Conservation (phyloP, 2,329 filamentous ascomycete species). For the Trichoderma sp. region DNA sequence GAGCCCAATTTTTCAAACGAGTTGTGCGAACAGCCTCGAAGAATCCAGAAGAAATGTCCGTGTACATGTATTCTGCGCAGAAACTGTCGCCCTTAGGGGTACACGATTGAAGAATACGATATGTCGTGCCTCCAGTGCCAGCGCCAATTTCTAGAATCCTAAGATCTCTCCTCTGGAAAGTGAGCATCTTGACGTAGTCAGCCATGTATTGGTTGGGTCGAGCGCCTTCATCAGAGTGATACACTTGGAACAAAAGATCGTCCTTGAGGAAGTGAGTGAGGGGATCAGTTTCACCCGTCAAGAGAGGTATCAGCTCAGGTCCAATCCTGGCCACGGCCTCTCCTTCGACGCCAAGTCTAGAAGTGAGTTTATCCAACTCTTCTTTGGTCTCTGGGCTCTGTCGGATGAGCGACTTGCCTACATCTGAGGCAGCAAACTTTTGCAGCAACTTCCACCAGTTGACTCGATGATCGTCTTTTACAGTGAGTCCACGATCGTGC, state of each 20-base stretch:
- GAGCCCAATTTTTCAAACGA: slow-evolving; percentile 27
- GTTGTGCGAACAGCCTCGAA: slow-evolving; percentile 35
- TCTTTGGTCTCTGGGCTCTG: background rate
- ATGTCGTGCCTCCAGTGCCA: slow-evolving; percentile 38
- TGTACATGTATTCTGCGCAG: slow-evolving; percentile 36
- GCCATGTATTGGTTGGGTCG: slow-evolving; percentile 9
- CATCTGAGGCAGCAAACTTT: background rate
- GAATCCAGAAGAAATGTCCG: slow-evolving; percentile 43
- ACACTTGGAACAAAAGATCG: background rate
- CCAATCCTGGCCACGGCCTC: slow-evolving; percentile 6
- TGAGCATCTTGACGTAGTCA: slow-evolving; percentile 18
- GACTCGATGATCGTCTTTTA: slow-evolving; percentile 2
- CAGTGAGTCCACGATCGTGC: background rate
- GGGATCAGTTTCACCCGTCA: background rate
- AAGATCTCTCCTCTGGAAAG: slow-evolving; percentile 32
- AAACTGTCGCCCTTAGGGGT: background rate
- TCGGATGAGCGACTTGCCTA: background rate
- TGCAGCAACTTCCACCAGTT: slow-evolving; percentile 3
- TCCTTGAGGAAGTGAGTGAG: slow-evolving; percentile 7
- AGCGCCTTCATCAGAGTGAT: slow-evolving; percentile 8
- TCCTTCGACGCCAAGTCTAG: slow-evolving; percentile 3
- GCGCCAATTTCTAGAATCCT: slow-evolving; percentile 41
- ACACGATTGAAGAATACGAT: slow-evolving; percentile 27
- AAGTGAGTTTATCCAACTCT: background rate
- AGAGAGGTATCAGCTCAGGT: background rate